phyloP scores from a whole-genome alignment of 768 basidiomycete species.

The Tulasnella sp. region DNA sequence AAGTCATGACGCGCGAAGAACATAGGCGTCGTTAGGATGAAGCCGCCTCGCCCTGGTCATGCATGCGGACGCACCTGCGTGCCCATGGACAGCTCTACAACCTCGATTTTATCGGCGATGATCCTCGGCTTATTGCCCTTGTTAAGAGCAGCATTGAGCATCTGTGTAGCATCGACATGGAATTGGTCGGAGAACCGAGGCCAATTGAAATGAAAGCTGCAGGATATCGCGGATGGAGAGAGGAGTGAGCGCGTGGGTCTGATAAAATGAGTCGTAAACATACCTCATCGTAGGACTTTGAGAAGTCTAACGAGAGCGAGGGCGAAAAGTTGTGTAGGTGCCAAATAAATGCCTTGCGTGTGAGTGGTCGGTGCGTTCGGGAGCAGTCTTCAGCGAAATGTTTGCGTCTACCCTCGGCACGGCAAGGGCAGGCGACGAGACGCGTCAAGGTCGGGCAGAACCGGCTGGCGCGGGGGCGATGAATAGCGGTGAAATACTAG shows the following conservation, averaged over 20 bases:
- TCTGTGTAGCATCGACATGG: slow-evolving; percentile 89
- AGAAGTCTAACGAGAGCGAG: neutral
- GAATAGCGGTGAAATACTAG: no score
- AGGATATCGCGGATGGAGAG: neutral
- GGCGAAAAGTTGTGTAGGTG: no score
- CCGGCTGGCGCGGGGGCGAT: no score
- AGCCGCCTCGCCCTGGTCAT: neutral
- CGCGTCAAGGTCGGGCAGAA: no score
- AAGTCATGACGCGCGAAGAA: neutral
- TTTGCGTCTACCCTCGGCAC: no score
- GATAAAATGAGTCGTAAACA: neutral
- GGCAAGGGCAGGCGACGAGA: no score
- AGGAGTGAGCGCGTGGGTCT: no score
- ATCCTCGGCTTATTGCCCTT: slow-evolving; percentile 96
- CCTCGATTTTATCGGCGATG: slow-evolving; percentile 94
- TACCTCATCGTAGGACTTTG: neutral
- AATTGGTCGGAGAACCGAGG: slow-evolving; percentile 95
- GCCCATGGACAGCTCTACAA: slow-evolving; percentile 98
- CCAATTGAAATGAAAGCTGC: slow-evolving; percentile 66
- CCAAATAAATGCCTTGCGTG: no score
- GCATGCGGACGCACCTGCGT: slow-evolving; percentile 51
- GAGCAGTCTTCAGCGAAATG: no score
- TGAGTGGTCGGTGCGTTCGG: no score
- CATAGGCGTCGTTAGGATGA: neutral
- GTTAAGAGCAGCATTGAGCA: slow-evolving; percentile 94